A percentile compares a stretch with the other conserved stretches of the same genome.
Conservation (phyloP, 83 land plant genomes). For the Picea mariana region DNA sequence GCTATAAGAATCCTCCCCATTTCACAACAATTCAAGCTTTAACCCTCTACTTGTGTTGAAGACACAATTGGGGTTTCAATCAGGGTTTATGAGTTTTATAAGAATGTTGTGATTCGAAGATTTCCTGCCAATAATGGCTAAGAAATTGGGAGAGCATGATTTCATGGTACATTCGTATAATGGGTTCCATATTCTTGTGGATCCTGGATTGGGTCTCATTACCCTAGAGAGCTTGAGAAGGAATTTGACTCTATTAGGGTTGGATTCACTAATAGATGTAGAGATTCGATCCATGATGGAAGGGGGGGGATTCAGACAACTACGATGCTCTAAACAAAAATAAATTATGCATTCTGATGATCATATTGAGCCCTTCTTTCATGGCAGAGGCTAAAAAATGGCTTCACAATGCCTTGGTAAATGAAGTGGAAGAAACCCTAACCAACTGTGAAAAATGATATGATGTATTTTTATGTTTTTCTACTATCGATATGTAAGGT, state of each 20-base stretch:
- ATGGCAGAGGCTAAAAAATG: constrained; percentile 62
- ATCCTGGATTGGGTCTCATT: constrained; percentile 40
- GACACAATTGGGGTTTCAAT: no score
- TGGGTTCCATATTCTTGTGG: constrained; percentile 56
- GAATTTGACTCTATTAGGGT: constrained; percentile 38
- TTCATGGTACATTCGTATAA: constrained; percentile 65
- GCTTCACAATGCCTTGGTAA: constrained; percentile 45
- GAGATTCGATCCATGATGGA: constrained; percentile 32
- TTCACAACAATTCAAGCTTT: no score
- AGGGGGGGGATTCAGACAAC: constrained; percentile 37
- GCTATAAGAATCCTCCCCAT: no score
- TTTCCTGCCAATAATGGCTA: background rate
- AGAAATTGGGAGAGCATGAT: constrained; percentile 23
- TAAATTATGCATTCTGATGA: constrained; percentile 72
- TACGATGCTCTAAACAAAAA: constrained; percentile 55
- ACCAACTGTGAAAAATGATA: no score
- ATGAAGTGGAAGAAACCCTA: no score
- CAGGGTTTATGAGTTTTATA: no score
- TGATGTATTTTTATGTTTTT: no score
- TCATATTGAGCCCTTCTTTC: constrained; percentile 66
- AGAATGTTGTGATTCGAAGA: constrained; percentile 12
- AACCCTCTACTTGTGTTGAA: no score
- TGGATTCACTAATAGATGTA: constrained; percentile 29
- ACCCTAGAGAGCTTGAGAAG: constrained; percentile 11
- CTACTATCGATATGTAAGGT: no score